Evolutionary conservation across 2,329 filamentous ascomycete species (phyloP).

Genomic region (Colletotrichum orchidophilum): DNA sequence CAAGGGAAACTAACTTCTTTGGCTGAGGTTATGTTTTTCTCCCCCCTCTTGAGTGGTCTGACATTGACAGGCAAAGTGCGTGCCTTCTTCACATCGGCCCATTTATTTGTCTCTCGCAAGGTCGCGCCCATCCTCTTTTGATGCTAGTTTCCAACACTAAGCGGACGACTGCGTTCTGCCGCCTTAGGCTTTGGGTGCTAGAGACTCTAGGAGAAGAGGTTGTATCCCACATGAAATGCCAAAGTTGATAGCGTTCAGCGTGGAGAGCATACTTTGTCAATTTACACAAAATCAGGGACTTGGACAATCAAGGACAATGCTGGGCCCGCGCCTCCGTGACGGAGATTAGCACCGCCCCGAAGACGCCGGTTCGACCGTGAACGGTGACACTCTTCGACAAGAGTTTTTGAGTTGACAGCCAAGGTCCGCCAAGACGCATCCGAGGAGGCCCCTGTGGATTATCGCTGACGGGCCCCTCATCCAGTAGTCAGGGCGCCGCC

Average conservation of each 20-base stretch:
- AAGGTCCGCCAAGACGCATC: neutral
- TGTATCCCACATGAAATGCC: neutral
- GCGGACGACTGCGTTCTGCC: neutral
- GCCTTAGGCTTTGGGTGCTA: too few relatives aligned
- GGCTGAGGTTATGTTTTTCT: neutral
- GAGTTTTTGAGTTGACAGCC: neutral
- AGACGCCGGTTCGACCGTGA: neutral
- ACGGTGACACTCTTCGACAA: neutral
- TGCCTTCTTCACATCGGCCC: neutral
- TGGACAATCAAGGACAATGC: neutral
- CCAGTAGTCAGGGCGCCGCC: neutral
- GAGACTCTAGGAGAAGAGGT: too few relatives aligned
- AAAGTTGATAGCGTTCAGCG: neutral
- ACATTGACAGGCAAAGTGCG: neutral
- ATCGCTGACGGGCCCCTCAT: neutral
- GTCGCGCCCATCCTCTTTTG: neutral
- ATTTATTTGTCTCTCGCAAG: neutral
- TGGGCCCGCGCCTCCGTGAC: neutral
- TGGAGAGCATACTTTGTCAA: neutral
- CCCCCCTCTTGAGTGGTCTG: neutral
- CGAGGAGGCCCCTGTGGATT: neutral
- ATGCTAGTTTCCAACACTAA: neutral
- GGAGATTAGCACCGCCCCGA: slow-evolving; percentile 1
- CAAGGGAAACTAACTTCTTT: neutral
- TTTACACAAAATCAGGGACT: neutral